phyloP scores from a whole-genome alignment of 2,329 filamentous ascomycete genomes.

The Cercospora zeae-maydis region DNA sequence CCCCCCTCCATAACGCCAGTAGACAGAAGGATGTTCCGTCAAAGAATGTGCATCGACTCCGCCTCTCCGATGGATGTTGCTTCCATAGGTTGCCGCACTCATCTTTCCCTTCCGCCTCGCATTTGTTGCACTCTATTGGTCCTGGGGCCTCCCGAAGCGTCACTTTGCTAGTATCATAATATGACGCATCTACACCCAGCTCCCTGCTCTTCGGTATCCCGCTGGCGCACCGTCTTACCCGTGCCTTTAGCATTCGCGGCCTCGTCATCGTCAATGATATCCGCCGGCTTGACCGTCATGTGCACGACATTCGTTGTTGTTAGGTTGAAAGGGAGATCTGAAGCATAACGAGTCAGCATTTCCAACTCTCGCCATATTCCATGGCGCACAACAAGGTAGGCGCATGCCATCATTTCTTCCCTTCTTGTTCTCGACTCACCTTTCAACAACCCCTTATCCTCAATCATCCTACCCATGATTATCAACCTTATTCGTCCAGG shows the following conservation, averaged over 20 bases:
- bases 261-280: conserved; percentile 70
- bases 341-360: background rate
- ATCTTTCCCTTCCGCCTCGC: too few species aligned
- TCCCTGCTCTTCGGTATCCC: conserved; percentile 54
- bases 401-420: conserved; percentile 55
- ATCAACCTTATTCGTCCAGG: conserved; percentile 89
- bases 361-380: too few species aligned
- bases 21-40: background rate
- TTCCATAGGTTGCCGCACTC: background rate
- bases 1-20: background rate
- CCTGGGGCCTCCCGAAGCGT: too few species aligned
- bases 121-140: too few species aligned
- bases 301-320: conserved; percentile 83
- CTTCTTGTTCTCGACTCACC: conserved; percentile 64
- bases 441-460: conserved; percentile 80
- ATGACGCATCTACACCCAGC: conserved; percentile 64
- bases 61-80: background rate
- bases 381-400: too few species aligned
- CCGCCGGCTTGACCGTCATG: conserved; percentile 86
- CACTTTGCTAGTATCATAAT: conserved; percentile 35
- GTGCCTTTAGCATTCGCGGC: conserved; percentile 66
- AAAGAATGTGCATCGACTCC: background rate
- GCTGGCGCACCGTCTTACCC: conserved; percentile 50
- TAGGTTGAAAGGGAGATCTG: conserved; percentile 64
- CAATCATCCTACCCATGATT: conserved; percentile 83